Evolutionary conservation across 116 monocot species (phyloP), one percentile per base, ranked within the genome.

Genomic region (Trichopus zeylanicus): DNA sequence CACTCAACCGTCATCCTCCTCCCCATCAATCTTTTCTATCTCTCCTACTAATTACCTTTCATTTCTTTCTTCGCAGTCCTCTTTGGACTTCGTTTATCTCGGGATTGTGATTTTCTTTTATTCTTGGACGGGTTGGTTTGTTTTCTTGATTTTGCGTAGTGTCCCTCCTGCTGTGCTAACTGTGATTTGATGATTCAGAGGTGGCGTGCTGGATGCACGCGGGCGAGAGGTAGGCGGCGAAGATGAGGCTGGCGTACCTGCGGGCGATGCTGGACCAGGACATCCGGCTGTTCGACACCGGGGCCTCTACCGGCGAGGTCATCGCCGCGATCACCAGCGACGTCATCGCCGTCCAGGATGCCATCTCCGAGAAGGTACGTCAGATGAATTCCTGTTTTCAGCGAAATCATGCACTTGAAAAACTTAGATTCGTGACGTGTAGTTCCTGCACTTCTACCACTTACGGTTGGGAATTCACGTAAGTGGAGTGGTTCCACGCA

Each of bases 361-460:
- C 87, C 2, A 81, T 87, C 32, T 82, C 87, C 18, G 87, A 87
- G 30, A 87, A 87, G 87, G 87, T 49, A n/a, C n/a, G n/a, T n/a
- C n/a, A n/a, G n/a, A n/a, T n/a, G n/a, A n/a, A n/a, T n/a, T n/a
- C n/a, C n/a, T n/a, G n/a, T n/a, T n/a, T n/a, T n/a, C n/a, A n/a
- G n/a, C n/a, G n/a, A n/a, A n/a, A n/a, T n/a, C n/a, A n/a, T n/a
- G n/a, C n/a, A n/a, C n/a, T n/a, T n/a, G n/a, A n/a, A n/a, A n/a
- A n/a, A n/a, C n/a, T n/a, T n/a, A n/a, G n/a, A n/a, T n/a, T n/a
- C n/a, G n/a, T n/a, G n/a, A n/a, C n/a, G n/a, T n/a, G n/a, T n/a
- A n/a, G n/a, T n/a, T n/a, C n/a, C n/a, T n/a, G n/a, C n/a, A n/a
- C n/a, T n/a, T n/a, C n/a, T n/a, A n/a, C n/a, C n/a, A n/a, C n/a